Percentiles rank a stretch among this genome's conserved stretches.
Conservation (phyloP, 1,284 basidiomycete species). For the Hortiboletus rubellus region DNA sequence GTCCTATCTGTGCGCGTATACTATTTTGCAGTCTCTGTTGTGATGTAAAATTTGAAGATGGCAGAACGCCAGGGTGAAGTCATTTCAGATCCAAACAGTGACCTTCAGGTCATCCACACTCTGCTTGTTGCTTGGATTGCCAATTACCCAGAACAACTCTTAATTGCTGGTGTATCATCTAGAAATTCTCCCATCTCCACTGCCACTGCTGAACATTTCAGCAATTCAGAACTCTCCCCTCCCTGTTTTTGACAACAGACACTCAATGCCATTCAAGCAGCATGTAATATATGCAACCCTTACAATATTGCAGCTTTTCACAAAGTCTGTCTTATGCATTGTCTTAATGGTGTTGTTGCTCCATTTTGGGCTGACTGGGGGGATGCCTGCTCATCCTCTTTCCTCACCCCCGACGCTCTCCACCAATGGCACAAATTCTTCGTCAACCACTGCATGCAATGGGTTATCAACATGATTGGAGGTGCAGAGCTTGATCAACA, state of each 20-base stretch:
- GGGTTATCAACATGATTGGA: no score
- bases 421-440: no score
- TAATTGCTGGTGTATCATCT: not conserved
- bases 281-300: not conserved
- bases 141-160: slow-evolving; percentile 3
- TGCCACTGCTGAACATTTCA: slow-evolving; percentile 1
- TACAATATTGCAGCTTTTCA: slow-evolving; percentile 8
- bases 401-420: not conserved
- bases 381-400: slow-evolving; percentile 8
- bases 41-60: slow-evolving; percentile 10
- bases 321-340: not conserved
- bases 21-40: slow-evolving; percentile 1
- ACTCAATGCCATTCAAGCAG: not conserved
- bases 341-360: slow-evolving; percentile 2
- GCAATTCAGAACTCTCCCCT: not conserved
- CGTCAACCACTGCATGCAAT: no score
- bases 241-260: not conserved
- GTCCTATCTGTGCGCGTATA: slow-evolving; percentile 7
- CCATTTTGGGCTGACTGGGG: slow-evolving; percentile 20
- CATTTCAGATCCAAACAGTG: slow-evolving; percentile 10
- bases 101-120: slow-evolving; percentile 4
- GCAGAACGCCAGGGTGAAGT: not conserved
- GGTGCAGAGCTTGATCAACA: no score
- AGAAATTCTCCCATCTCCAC: slow-evolving; percentile 8
- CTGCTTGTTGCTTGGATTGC: slow-evolving; percentile 10